phyloP scores from a whole-genome alignment of 2,329 filamentous ascomycete species.

The Aureobasidium sp. region DNA sequence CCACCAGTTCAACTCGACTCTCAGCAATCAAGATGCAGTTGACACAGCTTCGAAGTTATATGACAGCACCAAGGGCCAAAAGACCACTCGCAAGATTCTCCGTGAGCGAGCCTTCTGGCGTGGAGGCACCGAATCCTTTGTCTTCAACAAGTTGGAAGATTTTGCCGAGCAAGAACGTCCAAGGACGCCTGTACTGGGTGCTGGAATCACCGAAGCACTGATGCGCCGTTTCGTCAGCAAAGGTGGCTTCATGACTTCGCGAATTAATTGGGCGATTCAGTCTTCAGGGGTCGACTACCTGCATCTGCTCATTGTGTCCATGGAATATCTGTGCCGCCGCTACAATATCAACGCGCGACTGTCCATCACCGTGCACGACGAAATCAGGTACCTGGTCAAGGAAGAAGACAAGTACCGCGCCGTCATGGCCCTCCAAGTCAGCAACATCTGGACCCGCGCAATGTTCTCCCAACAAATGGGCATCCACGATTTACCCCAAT shows the following conservation, averaged over 20 bases:
- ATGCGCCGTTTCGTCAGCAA: constrained; percentile 83
- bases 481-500: constrained; percentile 88
- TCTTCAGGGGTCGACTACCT: constrained; percentile 96
- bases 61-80: constrained; percentile 79
- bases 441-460: constrained; percentile 92
- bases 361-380: constrained; percentile 92
- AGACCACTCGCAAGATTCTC: constrained; percentile 67
- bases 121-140: constrained; percentile 92
- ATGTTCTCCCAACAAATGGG: constrained; percentile 98
- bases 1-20: constrained; percentile 81
- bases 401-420: constrained; percentile 79
- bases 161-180: constrained; percentile 93
- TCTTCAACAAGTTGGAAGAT: constrained; percentile 96
- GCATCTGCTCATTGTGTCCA: constrained; percentile 82
- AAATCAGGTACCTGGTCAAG: constrained; percentile 88
- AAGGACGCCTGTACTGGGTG: constrained; percentile 83
- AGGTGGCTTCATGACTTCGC: constrained; percentile 86
- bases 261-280: constrained; percentile 99
- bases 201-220: constrained; percentile 91
- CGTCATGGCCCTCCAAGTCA: constrained; percentile 86
- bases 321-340: constrained; percentile 85
- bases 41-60: constrained; percentile 76
- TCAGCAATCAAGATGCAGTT: constrained; percentile 73
- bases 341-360: constrained; percentile 82
- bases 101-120: constrained; percentile 81